Evolutionary conservation across 257 asterid species (phyloP), one percentile per base, ranked within the genome.

Genomic region (Forsythia suspensa): DNA sequence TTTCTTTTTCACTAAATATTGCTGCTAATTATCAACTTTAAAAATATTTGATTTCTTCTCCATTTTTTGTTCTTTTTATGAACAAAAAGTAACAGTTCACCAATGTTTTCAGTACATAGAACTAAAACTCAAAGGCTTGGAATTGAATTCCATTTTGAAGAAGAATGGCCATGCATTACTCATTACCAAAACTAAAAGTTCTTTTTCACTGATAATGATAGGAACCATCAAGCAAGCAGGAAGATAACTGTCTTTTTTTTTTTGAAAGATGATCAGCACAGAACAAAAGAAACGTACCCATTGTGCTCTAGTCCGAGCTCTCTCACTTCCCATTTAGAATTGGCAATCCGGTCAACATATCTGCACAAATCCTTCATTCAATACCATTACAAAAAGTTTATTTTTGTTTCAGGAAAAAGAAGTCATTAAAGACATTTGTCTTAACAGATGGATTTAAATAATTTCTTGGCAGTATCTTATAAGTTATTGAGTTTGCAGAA

Each of bases 271-370:
- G 16, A 63, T 63, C 70, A 21, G 15, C 13, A 63, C 0, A 9
- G 15, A 63, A 63, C 70, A 63, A 24, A 63, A 63, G 70, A 24
- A 77, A 85, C 92, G 42, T 90, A 96, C 99, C 99, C 98, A 72
- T 94, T 96, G 80, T 96, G 99, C 89, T 96, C 99, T 84, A 92
- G 74, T 71, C 99, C 98, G 59, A 96, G 99, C 88, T 94, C 98
- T 83, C 90, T 94, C 86, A 96, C 96, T 85, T 96, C 99, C 99
- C 99, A 96, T 88, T 91, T 96, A 40, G 97, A 97, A 85, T 76
- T 91, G 80, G 97, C 91, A 70, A 96, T 87, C 74, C 97, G 92
- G 80, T 96, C 99, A 70, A 88, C 97, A 81, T 96, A 96, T 91
- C 99, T 96, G 97, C 89, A 75, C 86, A 86, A 63, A 87, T 75